Conservation (phyloP, 441 rosid genomes). For the Mallotus repandus region DNA sequence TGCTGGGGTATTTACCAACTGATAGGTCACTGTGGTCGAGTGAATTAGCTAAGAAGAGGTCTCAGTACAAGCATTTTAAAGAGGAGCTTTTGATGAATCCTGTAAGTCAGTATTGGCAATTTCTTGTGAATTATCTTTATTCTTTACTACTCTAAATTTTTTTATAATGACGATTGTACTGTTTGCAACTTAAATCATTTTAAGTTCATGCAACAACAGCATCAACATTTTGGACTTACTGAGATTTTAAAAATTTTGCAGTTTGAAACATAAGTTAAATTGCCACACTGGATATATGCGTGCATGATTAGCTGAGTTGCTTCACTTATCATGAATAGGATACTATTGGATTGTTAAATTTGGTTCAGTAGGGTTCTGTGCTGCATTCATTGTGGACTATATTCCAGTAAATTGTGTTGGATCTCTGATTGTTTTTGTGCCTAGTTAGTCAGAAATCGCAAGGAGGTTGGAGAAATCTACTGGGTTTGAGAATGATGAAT, state of each 20-base stretch:
- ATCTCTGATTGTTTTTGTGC: conserved; percentile 69
- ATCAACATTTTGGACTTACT: too few species aligned
- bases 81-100: conserved; percentile 92
- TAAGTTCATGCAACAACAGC: neutral
- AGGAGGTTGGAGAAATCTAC: conserved; percentile 80
- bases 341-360: neutral
- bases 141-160: too few species aligned
- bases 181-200: neutral
- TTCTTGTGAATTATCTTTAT: neutral
- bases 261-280: neutral
- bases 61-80: conserved; percentile 86
- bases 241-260: too few species aligned
- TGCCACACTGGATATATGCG: neutral
- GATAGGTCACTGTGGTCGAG: conserved; percentile 83
- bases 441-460: conserved; percentile 97
- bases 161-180: neutral
- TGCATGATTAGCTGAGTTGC: neutral
- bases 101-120: conserved; percentile 48
- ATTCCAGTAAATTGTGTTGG: conserved; percentile 26
- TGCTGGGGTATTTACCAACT: conserved; percentile 84
- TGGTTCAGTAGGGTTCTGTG: neutral
- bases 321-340: neutral
- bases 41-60: conserved; percentile 81
- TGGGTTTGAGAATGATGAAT: conserved; percentile 45
- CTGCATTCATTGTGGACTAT: conserved; percentile 1